Conservation (phyloP, 352 stramenopile species). For the Pythium folliculosum region DNA sequence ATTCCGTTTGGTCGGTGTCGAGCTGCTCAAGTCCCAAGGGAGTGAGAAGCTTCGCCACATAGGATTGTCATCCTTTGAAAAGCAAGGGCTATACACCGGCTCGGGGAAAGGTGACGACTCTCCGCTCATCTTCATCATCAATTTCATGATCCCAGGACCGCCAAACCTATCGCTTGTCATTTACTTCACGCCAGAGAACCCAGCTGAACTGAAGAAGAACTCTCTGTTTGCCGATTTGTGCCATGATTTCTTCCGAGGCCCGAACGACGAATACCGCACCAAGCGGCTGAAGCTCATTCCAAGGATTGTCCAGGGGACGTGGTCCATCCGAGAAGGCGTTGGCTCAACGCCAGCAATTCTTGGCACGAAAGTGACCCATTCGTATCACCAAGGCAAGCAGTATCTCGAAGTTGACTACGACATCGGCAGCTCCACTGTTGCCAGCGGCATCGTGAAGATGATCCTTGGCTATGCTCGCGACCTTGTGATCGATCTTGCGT, state of each 20-base stretch:
- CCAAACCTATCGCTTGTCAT: constrained; percentile 71
- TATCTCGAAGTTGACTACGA: constrained; percentile 84
- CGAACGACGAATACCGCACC: constrained; percentile 66
- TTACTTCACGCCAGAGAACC: constrained; percentile 77
- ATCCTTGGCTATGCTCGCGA: constrained; percentile 65
- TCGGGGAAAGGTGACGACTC: constrained; percentile 27
- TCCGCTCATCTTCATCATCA: constrained; percentile 75
- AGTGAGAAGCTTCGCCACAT: constrained; percentile 61
- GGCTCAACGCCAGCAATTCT: constrained; percentile 90
- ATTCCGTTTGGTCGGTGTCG: constrained; percentile 66
- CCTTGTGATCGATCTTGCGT: constrained; percentile 81
- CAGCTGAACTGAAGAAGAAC: constrained; percentile 58
- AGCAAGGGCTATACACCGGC: constrained; percentile 30
- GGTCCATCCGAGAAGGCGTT: constrained; percentile 84
- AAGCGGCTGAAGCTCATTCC: constrained; percentile 91
- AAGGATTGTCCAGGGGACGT: constrained; percentile 88
- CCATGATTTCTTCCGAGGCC: constrained; percentile 57
- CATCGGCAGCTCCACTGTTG: constrained; percentile 75
- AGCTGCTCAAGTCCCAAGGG: constrained; percentile 50
- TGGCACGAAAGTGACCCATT: constrained; percentile 87
- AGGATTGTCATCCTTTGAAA: constrained; percentile 68
- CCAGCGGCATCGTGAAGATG: constrained; percentile 68
- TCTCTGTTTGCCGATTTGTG: constrained; percentile 72
- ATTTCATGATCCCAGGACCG: constrained; percentile 78
- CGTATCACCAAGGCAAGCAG: constrained; percentile 67